phyloP scores from a whole-genome alignment of 2,329 filamentous ascomycete species.

The Aspergillus calidoustus region DNA sequence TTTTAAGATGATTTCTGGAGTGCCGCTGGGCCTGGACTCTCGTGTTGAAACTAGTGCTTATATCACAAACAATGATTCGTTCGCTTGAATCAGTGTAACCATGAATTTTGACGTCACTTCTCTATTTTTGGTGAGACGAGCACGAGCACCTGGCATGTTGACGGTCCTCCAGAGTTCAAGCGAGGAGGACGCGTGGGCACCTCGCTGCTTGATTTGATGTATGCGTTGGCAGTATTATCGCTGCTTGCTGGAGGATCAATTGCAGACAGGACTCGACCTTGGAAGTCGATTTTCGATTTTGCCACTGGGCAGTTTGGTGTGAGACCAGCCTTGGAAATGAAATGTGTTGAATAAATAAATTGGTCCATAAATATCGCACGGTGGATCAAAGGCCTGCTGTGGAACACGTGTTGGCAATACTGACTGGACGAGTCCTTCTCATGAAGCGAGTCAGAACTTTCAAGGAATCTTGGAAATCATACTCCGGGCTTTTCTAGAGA shows the following conservation, averaged over 20 bases:
- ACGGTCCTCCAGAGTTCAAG: not conserved
- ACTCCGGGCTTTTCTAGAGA: not conserved
- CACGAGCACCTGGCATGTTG: not conserved
- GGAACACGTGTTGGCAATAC: not conserved
- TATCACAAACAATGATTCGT: slow-evolving; percentile 5
- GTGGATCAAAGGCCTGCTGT: not conserved
- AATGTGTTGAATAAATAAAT: not conserved
- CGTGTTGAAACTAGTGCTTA: not conserved
- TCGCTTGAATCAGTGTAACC: not conserved
- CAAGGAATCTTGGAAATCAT: not conserved
- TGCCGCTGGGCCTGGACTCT: not conserved
- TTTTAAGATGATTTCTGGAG: not conserved
- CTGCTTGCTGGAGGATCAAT: not conserved
- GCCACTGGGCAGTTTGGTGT: too few relatives aligned
- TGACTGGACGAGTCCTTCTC: not conserved
- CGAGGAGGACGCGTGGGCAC: not conserved
- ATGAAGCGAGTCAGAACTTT: not conserved
- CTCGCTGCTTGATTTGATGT: not conserved
- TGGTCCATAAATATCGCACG: not conserved
- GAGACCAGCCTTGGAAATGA: too few relatives aligned
- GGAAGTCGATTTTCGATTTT: too few relatives aligned
- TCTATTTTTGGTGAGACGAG: not conserved
- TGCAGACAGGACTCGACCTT: not conserved
- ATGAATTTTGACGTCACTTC: not conserved
- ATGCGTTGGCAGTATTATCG: not conserved